Conservation (phyloP, 179 eudicot genomes). For the Drosera spatulata region DNA sequence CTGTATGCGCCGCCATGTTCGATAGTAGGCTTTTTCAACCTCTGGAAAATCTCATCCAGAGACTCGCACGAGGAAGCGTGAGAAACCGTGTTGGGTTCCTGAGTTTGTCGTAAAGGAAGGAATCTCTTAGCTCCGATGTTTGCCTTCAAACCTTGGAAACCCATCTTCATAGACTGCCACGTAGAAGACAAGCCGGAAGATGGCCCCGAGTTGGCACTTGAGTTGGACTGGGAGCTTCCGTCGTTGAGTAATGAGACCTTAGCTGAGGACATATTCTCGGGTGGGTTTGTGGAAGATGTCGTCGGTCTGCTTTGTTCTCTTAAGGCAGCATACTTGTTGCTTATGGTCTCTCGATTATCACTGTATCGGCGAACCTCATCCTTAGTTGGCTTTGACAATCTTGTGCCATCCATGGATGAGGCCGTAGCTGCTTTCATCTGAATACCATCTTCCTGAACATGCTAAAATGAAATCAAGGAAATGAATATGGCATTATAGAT, state of each 20-base stretch:
- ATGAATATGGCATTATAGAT: neutral
- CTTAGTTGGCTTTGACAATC: conserved; percentile 32
- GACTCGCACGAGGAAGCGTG: conserved; percentile 34
- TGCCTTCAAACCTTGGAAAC: conserved; percentile 61
- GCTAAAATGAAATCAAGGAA: neutral
- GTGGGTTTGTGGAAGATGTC: conserved; percentile 27
- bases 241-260: conserved; percentile 63
- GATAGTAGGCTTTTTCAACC: conserved; percentile 26
- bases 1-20: conserved; percentile 12
- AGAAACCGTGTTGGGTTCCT: conserved; percentile 16
- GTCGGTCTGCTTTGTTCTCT: conserved; percentile 58
- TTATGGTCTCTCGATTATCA: conserved; percentile 58
- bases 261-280: conserved; percentile 42
- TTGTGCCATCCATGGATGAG: conserved; percentile 19
- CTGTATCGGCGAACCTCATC: conserved; percentile 40
- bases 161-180: conserved; percentile 75
- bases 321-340: conserved; percentile 68
- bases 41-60: conserved; percentile 44
- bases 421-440: conserved; percentile 36
- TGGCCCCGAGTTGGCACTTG: conserved; percentile 13
- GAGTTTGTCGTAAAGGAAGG: conserved; percentile 22
- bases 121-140: conserved; percentile 36
- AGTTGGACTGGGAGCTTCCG: conserved; percentile 21
- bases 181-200: conserved; percentile 52
- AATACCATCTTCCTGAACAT: conserved; percentile 35